A percentile compares a stretch with the other conserved stretches of the same genome.
Conservation (phyloP, 2,329 filamentous ascomycete genomes). For the Myriosclerotinia curreyana region DNA sequence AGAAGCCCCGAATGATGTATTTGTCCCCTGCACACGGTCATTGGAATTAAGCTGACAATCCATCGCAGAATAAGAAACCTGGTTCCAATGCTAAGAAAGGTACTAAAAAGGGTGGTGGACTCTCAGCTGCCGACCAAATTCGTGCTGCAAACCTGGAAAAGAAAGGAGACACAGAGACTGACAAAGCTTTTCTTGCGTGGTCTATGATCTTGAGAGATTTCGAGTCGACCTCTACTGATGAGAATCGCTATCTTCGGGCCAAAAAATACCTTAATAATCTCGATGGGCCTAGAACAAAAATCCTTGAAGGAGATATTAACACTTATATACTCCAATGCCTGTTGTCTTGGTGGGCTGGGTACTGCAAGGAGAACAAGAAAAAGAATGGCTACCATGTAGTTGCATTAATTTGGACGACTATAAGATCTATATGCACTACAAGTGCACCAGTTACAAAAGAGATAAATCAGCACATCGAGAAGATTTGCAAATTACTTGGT, state of each 20-base stretch:
- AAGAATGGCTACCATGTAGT: conserved; percentile 43
- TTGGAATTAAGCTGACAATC: not conserved
- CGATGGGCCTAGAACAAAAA: conserved; percentile 33
- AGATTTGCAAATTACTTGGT: conserved; percentile 38
- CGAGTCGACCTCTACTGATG: conserved; percentile 32
- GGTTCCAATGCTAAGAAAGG: conserved; percentile 32
- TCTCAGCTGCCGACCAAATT: conserved; percentile 40
- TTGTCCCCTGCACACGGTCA: not conserved
- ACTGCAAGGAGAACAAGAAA: conserved; percentile 40
- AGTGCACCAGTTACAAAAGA: conserved; percentile 44
- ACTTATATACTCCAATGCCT: conserved; percentile 50
- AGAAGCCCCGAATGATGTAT: conserved; percentile 26
- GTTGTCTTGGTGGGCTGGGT: conserved; percentile 48
- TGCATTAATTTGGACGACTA: conserved; percentile 47
- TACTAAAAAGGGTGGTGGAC: conserved; percentile 41
- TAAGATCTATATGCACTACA: conserved; percentile 41
- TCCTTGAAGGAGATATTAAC: conserved; percentile 39
- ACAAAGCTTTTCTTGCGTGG: conserved; percentile 39
- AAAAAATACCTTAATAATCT: conserved; percentile 36
- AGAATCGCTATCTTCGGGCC: conserved; percentile 36
- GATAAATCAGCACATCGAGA: conserved; percentile 40
- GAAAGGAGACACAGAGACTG: conserved; percentile 35
- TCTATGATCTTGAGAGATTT: conserved; percentile 36
- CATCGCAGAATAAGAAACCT: conserved; percentile 22
- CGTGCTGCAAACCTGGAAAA: conserved; percentile 37